Conservation (phyloP, 805 yeast genomes). For the Wickerhamomyces silvicola region DNA sequence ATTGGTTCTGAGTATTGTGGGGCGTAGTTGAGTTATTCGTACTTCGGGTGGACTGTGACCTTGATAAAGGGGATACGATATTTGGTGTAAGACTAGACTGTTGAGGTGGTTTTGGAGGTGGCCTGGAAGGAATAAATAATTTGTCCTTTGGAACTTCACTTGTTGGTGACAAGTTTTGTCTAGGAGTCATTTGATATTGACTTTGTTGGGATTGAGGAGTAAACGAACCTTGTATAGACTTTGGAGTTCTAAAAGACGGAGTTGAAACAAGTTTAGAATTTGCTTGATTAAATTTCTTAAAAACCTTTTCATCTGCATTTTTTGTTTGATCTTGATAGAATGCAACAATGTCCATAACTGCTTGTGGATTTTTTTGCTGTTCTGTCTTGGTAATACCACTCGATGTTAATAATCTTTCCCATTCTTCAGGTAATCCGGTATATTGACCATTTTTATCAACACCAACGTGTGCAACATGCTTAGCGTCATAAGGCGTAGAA, state of each 20-base stretch:
- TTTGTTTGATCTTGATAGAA: constrained; percentile 64
- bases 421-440: constrained; percentile 88
- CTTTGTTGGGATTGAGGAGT: constrained; percentile 19
- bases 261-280: constrained; percentile 22
- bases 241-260: constrained; percentile 30
- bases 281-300: constrained; percentile 30
- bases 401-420: constrained; percentile 78
- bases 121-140: constrained; percentile 58
- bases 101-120: constrained; percentile 58
- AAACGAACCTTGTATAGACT: constrained; percentile 13
- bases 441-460: constrained; percentile 80
- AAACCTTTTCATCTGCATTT: constrained; percentile 34
- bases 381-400: constrained; percentile 86
- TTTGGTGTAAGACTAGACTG: constrained; percentile 15
- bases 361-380: constrained; percentile 88
- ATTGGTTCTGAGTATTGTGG: constrained; percentile 12
- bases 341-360: constrained; percentile 85
- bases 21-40: no score
- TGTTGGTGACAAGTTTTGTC: constrained; percentile 23
- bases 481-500: constrained; percentile 87
- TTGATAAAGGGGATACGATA: constrained; percentile 23
- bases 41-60: constrained; percentile 13
- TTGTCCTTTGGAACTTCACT: constrained; percentile 21
- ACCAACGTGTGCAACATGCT: constrained; percentile 91
- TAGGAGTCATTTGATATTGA: constrained; percentile 16